These are phyloP conservation scores for Grosmannia huntii DNA, from an alignment of 2,329 filamentous ascomycete species.

Conservation along the genomic window DNA sequence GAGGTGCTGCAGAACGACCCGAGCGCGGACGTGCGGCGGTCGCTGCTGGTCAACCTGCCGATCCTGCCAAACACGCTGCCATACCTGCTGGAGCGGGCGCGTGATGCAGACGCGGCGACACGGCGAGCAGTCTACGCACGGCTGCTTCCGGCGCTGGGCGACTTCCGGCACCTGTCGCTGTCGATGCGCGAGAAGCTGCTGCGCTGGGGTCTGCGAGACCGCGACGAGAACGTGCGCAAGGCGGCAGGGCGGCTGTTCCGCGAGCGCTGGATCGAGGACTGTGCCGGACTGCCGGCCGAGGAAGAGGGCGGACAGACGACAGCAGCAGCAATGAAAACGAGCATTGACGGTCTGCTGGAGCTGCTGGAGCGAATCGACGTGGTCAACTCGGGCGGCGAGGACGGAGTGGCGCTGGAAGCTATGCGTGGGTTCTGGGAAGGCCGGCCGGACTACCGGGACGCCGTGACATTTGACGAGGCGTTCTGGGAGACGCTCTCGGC, in stretches of 20 bases:
- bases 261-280: slow-evolving; percentile 97
- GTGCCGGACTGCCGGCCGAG: slow-evolving; percentile 46
- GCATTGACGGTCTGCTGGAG: slow-evolving; percentile 73
- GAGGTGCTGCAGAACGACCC: slow-evolving; percentile 89
- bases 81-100: slow-evolving; percentile 77
- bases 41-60: slow-evolving; percentile 81
- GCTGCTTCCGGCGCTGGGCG: slow-evolving; percentile 74
- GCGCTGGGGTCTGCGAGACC: slow-evolving; percentile 84
- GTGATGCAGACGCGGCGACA: slow-evolving; percentile 77
- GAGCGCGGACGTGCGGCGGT: slow-evolving; percentile 81
- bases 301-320: slow-evolving; percentile 38
- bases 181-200: slow-evolving; percentile 92
- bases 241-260: slow-evolving; percentile 82
- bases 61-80: slow-evolving; percentile 71
- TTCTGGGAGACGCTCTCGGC: slow-evolving; percentile 75
- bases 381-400: slow-evolving; percentile 77
- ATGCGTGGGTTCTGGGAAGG: slow-evolving; percentile 97
- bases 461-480: slow-evolving; percentile 55
- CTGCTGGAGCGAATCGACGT: slow-evolving; percentile 90
- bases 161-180: slow-evolving; percentile 86
- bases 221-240: slow-evolving; percentile 88
- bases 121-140: slow-evolving; percentile 77
- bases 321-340: slow-evolving; percentile 35
- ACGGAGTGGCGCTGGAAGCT: slow-evolving; percentile 80
- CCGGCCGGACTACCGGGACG: slow-evolving; percentile 67